A percentile compares a stretch with the other conserved stretches of the same genome.
phyloP scores from a whole-genome alignment of 148 eudicot species.

The Polygonum maritimum region DNA sequence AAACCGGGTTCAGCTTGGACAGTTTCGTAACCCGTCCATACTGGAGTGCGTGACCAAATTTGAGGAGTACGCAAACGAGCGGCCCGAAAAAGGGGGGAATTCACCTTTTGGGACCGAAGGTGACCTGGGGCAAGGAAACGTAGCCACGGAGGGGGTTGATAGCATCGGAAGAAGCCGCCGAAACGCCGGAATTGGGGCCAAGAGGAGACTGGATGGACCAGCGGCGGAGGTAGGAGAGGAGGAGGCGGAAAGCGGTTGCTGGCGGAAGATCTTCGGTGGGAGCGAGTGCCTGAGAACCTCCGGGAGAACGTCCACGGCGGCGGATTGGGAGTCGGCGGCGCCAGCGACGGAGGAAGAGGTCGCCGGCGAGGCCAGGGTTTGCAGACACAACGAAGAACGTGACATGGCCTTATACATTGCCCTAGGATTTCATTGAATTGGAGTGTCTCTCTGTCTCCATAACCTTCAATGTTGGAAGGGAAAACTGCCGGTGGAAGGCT shows the following conservation, averaged over 20 bases:
- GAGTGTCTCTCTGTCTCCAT: no score
- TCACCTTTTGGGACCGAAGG: slow-evolving; percentile 83
- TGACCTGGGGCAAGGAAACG: slow-evolving; percentile 76
- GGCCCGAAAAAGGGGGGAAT: no score
- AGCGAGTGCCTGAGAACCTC: slow-evolving; percentile 74
- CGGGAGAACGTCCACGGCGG: slow-evolving; percentile 46
- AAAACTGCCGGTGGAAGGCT: no score
- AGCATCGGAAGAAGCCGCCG: slow-evolving; percentile 41
- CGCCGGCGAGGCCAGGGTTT: no score
- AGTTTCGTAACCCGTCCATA: no score
- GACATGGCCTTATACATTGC: no score
- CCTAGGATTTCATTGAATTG: no score
- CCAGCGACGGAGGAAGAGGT: slow-evolving; percentile 3
- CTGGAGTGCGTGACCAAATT: no score
- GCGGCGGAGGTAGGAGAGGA: slow-evolving; percentile 34
- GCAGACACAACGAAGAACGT: no score
- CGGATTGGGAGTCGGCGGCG: not conserved
- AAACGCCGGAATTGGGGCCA: not conserved
- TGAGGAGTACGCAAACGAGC: no score
- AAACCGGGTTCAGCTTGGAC: no score
- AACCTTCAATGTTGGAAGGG: no score
- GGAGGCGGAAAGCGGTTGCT: slow-evolving; percentile 22
- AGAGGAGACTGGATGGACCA: slow-evolving; percentile 44
- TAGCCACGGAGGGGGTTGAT: slow-evolving; percentile 69
- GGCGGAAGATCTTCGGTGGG: slow-evolving; percentile 44